Base-by-base conservation (phyloP, 2,329 filamentous ascomycete genomes). In the Diaporthe ampelina region DNA sequence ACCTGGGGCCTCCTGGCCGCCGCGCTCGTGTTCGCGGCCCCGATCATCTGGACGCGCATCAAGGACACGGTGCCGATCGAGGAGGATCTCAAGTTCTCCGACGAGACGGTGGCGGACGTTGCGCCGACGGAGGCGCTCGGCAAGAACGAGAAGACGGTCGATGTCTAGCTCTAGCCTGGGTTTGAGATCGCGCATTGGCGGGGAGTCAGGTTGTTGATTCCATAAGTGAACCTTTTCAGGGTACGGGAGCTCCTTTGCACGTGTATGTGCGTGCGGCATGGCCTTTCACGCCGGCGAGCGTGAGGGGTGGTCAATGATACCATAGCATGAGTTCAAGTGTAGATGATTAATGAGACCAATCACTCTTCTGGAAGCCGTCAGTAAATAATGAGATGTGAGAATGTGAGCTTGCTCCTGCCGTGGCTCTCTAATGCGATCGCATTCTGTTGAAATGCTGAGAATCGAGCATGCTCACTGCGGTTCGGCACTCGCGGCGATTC, bases 61-160 rank as follows among this genome's bases (percentile, higher is more conserved):
- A 89, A 93, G 82, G 95, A 98, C 78, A 93, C 92, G n/a, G 91
- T 94, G n/a, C 82, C 89, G 1, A 79, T 97, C 6, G 94, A 96
- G 83, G 92, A 95, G 71, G 95, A 98, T 83, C 86, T 98, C 69
- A 91, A 92, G 81, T 95, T 95, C 82, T 94, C 93, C 26, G 95
- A 97, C 80, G 94, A 97, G 88, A 97, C 93, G 0, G 80, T 93
- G 21, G 90, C 89, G 35, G 94, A 97, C 77, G 92, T 97, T 19
- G 81, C 82, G 11, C 74, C 57, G 69, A 61, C 76, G 3, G 79
- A 74, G 4, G 76, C 75, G 15, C 72, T 81, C 19, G 74, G 32
- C 19, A 54, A 58, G 61, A 35, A 79, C 7, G 78, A 81, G 75
- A 82, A 83, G 78, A 65, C 58, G 4, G 40, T 56, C 15, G 76